Conservation (phyloP, 129 eudicot genomes). For the Chrysanthemum seticuspe region DNA sequence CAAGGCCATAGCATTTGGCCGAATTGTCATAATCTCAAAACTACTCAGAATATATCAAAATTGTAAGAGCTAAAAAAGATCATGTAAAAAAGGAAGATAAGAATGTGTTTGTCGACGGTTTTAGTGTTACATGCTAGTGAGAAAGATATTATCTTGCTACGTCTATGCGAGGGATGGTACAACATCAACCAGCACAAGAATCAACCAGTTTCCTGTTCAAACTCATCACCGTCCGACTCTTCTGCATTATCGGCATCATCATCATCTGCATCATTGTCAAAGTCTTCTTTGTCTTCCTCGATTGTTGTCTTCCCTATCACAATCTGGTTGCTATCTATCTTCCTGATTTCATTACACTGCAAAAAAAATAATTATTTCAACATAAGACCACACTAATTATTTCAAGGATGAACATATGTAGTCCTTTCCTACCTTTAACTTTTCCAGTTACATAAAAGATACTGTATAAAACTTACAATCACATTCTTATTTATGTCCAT, state of each 20-base stretch:
- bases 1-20: too few species aligned
- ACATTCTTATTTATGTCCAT: too few species aligned
- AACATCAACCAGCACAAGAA: not conserved
- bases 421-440: not conserved
- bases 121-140: not conserved
- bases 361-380: not conserved
- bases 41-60: too few species aligned
- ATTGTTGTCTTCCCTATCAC: slow-evolving; percentile 64
- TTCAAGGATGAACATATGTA: not conserved
- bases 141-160: not conserved
- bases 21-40: too few species aligned
- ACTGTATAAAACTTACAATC: not conserved
- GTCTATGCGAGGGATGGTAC: not conserved
- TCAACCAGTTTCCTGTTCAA: slow-evolving; percentile 89
- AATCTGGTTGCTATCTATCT: slow-evolving; percentile 57
- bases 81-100: too few species aligned
- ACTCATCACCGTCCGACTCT: slow-evolving; percentile 94
- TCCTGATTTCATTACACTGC: slow-evolving; percentile 80
- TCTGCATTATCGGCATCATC: slow-evolving; percentile 68
- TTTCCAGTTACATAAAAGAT: not conserved
- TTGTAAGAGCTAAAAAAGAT: too few species aligned
- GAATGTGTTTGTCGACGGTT: not conserved
- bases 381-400: not conserved
- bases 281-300: slow-evolving; percentile 82
- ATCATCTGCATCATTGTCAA: slow-evolving; percentile 55